Evolutionary conservation across 2,329 filamentous ascomycete genomes (phyloP), one percentile per base, ranked within the genome.

Genomic region (Aspergillus vadensis): DNA sequence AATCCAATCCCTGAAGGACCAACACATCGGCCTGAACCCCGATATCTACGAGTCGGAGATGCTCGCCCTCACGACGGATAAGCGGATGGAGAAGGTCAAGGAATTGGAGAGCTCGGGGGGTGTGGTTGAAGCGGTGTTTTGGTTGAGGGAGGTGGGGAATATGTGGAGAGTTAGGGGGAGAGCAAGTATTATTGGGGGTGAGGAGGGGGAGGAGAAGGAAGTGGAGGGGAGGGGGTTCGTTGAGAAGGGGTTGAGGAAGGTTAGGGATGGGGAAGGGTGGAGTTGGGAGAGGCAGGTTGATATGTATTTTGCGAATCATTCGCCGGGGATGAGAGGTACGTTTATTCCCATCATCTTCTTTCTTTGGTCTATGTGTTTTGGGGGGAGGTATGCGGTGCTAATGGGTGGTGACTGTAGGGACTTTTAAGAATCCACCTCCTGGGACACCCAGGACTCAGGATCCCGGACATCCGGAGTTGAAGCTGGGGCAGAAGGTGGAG

Each of bases 251-350:
- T 70, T 5, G 36, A 58, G 2, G 67, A 69, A 25, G 68, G 7
- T 27, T 27, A 72, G 71, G 12, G 69, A 14, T 6, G 15, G 4
- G 1, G 49, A 38, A 4, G 78, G 77, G 1, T 97, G 92, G 91
- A 89, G 85, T 67, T 97, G 92, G 89, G 79, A 80, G 50, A 88
- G 82, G 64, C 92, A 97, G 77, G 76, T 97, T 39, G 92, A 91
- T 54, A 91, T 86, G 52, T 91, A 95, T 74, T 98, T 97, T 84
- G 94, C 92, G 19, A 97, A 97, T 75, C 78, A 95, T 68, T 89
- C 86, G 66, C 94, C 94, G 6, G 80, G 82, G 1, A 92, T 97
- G 87, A 84, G 93, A 79, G 86, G 86, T 86, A 73, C 54, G 76
- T 74, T 47, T 27, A 15, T 30, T 32, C 23, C n/a, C n/a, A n/a